Percentiles rank a stretch among this genome's conserved stretches.
phyloP scores from a whole-genome alignment of 495 filamentous ascomycete genomes.

The Penicillium lividum region DNA sequence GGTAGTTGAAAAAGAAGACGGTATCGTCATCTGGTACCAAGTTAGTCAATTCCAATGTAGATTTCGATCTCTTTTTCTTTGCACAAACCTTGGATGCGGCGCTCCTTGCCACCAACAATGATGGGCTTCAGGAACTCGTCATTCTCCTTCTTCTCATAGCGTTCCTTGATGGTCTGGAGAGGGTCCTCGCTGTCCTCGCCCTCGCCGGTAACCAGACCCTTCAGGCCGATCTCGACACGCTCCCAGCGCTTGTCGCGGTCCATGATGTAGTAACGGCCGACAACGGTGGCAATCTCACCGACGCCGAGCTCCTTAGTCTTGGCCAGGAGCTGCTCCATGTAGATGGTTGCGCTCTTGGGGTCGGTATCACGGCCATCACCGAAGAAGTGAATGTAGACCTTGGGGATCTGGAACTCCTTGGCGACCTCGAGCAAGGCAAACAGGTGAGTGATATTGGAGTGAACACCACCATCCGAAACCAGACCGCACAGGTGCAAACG shows the following conservation, averaged over 20 bases:
- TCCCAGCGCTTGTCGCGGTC: conserved; percentile 99
- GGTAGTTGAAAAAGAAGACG: conserved; percentile 99
- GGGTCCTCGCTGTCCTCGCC: conserved; percentile 83
- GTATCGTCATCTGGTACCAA: conserved; percentile 72
- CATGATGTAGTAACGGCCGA: conserved; percentile 98
- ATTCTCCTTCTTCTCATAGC: conserved; percentile 83
- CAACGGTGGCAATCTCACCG: conserved; percentile 88
- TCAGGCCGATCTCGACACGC: conserved; percentile 83
- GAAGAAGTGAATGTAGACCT: conserved; percentile 98
- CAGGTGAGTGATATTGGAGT: conserved; percentile 92
- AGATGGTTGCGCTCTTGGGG: conserved; percentile 83
- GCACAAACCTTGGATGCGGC: conserved; percentile 74
- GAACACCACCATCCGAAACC: conserved; percentile 93
- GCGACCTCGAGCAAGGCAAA: conserved; percentile 83
- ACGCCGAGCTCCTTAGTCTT: conserved; percentile 79
- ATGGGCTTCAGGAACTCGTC: conserved; percentile 99
- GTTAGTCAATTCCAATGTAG: conserved; percentile 12
- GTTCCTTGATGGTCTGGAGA: conserved; percentile 80
- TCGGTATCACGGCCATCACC: conserved; percentile 97
- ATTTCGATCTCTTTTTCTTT: neutral
- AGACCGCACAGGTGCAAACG: conserved; percentile 89
- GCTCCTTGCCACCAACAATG: conserved; percentile 83
- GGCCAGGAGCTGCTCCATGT: conserved; percentile 81
- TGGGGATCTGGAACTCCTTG: conserved; percentile 79
- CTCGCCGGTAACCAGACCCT: conserved; percentile 81